phyloP scores from a whole-genome alignment of 73 alveolate genomes.

The Paramecium octaurelia region DNA sequence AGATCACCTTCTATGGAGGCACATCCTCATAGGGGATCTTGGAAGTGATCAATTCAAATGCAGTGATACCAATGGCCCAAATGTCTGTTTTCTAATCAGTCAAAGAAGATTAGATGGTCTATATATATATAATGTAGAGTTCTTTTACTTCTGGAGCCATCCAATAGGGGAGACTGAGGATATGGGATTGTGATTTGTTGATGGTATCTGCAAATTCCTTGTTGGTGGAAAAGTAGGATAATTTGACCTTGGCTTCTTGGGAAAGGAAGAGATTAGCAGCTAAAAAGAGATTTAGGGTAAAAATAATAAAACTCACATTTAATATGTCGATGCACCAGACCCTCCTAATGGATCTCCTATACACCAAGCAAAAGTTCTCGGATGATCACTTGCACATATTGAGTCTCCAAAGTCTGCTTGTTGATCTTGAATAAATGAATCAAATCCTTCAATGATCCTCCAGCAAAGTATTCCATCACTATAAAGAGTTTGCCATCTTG shows the following conservation, averaged over 20 bases:
- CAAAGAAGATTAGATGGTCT: constrained; percentile 9
- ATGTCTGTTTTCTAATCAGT: constrained; percentile 24
- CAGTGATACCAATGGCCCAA: constrained; percentile 48
- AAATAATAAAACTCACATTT: not conserved
- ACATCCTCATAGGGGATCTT: constrained; percentile 42
- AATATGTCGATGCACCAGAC: constrained; percentile 26
- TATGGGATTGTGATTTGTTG: not conserved
- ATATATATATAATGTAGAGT: not conserved
- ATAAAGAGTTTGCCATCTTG: constrained; percentile 33
- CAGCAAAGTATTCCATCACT: constrained; percentile 49
- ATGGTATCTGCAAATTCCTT: constrained; percentile 34
- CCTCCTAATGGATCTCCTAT: constrained; percentile 30
- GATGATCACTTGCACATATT: constrained; percentile 4
- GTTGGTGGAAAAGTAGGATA: constrained; percentile 15
- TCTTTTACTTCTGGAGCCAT: constrained; percentile 35
- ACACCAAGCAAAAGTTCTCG: constrained; percentile 26
- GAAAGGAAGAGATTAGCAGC: constrained; percentile 45
- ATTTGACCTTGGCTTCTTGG: not conserved
- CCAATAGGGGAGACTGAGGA: constrained; percentile 49
- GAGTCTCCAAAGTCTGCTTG: not conserved
- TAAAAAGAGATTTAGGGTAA: not conserved
- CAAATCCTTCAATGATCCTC: constrained; percentile 26
- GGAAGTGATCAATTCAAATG: not conserved
- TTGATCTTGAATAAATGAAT: not conserved
- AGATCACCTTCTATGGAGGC: constrained; percentile 26